Conservation (phyloP, 768 basidiomycete species). For the Calocybe cyanea region DNA sequence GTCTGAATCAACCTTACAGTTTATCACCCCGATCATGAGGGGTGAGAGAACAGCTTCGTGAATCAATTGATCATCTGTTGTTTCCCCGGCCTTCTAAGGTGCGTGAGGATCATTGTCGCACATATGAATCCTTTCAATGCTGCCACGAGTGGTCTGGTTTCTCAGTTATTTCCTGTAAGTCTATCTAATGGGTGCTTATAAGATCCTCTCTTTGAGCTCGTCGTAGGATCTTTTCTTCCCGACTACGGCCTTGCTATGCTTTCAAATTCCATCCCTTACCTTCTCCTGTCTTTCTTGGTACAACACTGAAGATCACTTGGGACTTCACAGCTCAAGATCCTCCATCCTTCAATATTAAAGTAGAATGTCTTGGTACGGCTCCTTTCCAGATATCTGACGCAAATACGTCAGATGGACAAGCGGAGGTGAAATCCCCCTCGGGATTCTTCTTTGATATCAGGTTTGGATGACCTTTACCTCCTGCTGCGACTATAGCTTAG, state of each 20-base stretch:
- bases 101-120: too few species aligned
- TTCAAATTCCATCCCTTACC: constrained; percentile 3
- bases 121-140: not conserved
- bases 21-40: too few species aligned
- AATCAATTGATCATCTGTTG: too few species aligned
- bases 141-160: not conserved
- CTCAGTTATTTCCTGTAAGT: not conserved
- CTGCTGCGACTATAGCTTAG: not conserved
- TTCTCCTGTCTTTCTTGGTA: constrained; percentile 7
- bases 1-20: too few species aligned
- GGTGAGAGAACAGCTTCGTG: too few species aligned
- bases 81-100: too few species aligned
- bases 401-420: not conserved
- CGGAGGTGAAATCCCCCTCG: not conserved
- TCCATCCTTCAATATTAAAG: not conserved
- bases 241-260: not conserved
- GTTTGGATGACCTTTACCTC: not conserved
- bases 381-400: not conserved
- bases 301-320: not conserved
- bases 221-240: not conserved
- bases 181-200: too few species aligned
- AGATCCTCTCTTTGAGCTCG: not conserved
- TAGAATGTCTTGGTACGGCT: not conserved
- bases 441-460: constrained; percentile 1
- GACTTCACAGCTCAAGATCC: not conserved